phyloP scores from a whole-genome alignment of 2,329 filamentous ascomycete genomes.

The Chaetomium sp. region DNA sequence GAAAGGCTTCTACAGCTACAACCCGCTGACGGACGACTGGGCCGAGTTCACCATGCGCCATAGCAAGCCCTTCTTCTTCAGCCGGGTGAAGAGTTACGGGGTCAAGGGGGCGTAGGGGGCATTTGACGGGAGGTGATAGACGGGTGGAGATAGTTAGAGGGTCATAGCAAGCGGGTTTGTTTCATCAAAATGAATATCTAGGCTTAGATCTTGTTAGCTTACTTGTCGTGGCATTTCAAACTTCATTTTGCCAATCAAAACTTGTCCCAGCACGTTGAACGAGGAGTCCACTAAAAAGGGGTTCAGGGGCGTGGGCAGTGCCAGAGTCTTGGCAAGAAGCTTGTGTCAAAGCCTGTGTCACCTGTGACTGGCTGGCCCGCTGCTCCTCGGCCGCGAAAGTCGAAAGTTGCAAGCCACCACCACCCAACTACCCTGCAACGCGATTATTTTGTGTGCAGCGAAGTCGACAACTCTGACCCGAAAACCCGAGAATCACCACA shows the following conservation, averaged over 20 bases:
- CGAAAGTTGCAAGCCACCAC: neutral
- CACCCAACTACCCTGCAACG: too few relatives aligned
- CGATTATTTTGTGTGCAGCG: neutral
- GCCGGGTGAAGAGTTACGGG: constrained; percentile 65
- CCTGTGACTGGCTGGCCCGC: constrained; percentile 5
- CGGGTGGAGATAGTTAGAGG: neutral
- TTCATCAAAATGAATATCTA: neutral
- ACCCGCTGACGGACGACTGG: constrained; percentile 87
- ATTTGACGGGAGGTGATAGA: neutral
- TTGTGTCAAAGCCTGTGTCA: neutral
- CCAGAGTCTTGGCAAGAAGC: constrained; percentile 3
- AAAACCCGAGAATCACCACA: neutral
- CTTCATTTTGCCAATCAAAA: neutral
- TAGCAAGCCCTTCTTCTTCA: constrained; percentile 68
- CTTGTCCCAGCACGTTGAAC: neutral
- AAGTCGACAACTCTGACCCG: neutral
- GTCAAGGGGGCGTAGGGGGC: constrained; percentile 43
- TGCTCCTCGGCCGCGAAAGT: constrained; percentile 10
- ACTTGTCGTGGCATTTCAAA: neutral
- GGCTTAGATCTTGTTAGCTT: neutral
- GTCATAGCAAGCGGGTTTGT: neutral
- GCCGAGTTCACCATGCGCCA: constrained; percentile 71
- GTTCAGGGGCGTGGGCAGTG: constrained; percentile 19
- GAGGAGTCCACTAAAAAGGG: constrained; percentile 12
- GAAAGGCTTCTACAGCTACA: constrained; percentile 91